A percentile compares a stretch with the other conserved stretches of the same genome.
Conservation (phyloP, 352 stramenopile genomes). For the Globisporangium nodosum region DNA sequence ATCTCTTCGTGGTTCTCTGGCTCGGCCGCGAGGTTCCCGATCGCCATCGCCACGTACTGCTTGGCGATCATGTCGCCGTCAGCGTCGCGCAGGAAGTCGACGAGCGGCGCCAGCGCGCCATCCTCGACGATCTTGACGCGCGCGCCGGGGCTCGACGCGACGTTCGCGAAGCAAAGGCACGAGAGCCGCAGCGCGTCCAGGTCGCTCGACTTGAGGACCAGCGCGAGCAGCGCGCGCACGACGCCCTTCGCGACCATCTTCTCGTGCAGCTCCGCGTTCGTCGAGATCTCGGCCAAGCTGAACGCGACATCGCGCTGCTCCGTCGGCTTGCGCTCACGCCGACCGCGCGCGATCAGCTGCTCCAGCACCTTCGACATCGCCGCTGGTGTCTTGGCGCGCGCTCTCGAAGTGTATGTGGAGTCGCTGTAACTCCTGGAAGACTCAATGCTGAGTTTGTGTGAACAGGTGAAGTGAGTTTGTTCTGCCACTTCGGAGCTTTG, state of each 20-base stretch:
- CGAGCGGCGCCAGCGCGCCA: slow-evolving; percentile 79
- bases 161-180: slow-evolving; percentile 94
- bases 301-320: slow-evolving; percentile 96
- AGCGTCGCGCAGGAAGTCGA: slow-evolving; percentile 88
- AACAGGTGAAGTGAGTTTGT: no score
- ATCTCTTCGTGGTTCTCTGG: slow-evolving; percentile 94
- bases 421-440: no score
- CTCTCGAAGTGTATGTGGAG: no score
- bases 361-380: slow-evolving; percentile 93
- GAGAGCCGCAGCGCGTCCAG: slow-evolving; percentile 91
- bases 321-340: slow-evolving; percentile 90
- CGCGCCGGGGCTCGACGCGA: slow-evolving; percentile 82
- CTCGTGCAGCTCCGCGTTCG: slow-evolving; percentile 89
- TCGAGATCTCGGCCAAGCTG: slow-evolving; percentile 94
- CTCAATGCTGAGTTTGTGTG: no score
- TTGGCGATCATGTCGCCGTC: slow-evolving; percentile 88
- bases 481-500: no score
- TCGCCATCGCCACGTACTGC: slow-evolving; percentile 94
- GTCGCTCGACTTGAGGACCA: slow-evolving; percentile 91
- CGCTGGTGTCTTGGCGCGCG: neutral
- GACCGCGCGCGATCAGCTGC: slow-evolving; percentile 93
- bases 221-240: slow-evolving; percentile 87
- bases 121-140: slow-evolving; percentile 93
- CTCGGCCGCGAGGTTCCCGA: slow-evolving; percentile 95
- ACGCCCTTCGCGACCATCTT: slow-evolving; percentile 95